Base-by-base conservation (phyloP, 2,329 filamentous ascomycete genomes). In the Penicillium concentricum region DNA sequence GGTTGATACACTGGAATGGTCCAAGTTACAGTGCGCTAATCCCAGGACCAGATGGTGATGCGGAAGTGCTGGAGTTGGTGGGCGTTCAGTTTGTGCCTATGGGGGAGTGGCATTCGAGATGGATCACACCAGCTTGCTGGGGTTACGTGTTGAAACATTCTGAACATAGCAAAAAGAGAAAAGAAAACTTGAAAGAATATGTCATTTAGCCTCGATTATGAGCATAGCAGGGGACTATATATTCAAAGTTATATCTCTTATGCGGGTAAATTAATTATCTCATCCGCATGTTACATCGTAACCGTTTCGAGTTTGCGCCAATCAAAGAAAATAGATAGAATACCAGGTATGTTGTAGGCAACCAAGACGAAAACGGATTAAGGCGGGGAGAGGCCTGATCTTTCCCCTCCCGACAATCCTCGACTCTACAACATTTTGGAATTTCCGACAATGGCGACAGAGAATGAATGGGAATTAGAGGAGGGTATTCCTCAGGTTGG, bases 401-500 rank as follows among this genome's bases (percentile, higher is more conserved):
- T 43, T 50, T 32, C 52, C 52, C 52, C 45, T 20, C 49, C 28
- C 43, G 30, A 43, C 13, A 15, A 42, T 42, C 12, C 18, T 30
- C n/a, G 35, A 48, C 28, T 35, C 13, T 22, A 46, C 34, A 38
- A 41, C 16, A 20, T 37, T 38, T 26, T 26, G 24, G 24, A 26
- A 26, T 26, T 5, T 26, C 24, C 24, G 6, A 26, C 24, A 26
- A 69, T 67, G 62, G 59, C 39, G n/a, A 20, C 28, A 10, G 58
- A 63, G 20, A 62, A 67, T 35, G 52, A 67, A 34, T 74, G 72
- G 73, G 72, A 74, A 52, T 34, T 69, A 32, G 75, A 79, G 48
- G 74, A 78, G 57, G 78, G 77, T 2, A 69, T 80, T 28, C 78
- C 78, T 46, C 76, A 78, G 58, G 57, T 74, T 13, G 77, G 84